Base-by-base conservation (phyloP, 495 filamentous ascomycete genomes). In the Xylaria telfairii region DNA sequence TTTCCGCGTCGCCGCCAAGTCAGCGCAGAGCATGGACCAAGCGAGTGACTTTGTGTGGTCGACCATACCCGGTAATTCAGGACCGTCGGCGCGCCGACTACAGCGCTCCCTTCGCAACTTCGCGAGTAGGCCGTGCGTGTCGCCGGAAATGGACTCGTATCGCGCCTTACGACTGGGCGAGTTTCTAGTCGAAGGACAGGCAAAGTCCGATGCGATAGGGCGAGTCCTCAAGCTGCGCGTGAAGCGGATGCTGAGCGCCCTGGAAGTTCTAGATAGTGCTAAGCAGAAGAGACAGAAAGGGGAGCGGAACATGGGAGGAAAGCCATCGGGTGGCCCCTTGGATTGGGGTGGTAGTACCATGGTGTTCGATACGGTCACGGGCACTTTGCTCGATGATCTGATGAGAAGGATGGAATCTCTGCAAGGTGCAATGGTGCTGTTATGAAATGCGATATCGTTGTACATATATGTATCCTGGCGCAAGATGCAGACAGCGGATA, bases 71-170 rank as follows among this genome's bases (percentile, higher is more conserved):
- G 34, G 42, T 10, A 37, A 2, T 1, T 41, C 57, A 26, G 21
- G 6, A 8, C 13, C 13, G 28, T 42, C 51, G 42, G 49, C 49
- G 15, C 69, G 69, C 12, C 69, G 61, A 0, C 24, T 71, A 3
- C 37, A 71, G 51, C 69, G 61, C 12, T 59, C 69, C 1, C 47
- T 71, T n/a, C 61, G 69, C 9, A 57, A 56, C 34, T 21, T 60
- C 2, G 19, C 41, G 24, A 47, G 34, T 12, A 30, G 13, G 24
- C 61, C 61, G 4, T 71, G 69, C 42, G 69, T 51, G 5, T 47
- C 57, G 12, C 49, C 49, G 4, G 57, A 41, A 13, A 41, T 61
- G 34, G 57, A 42, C 21, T 39, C 34, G 19, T 39, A 61, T 10
- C 57, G 57, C 17, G 9, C 26, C 5, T 15, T 61, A 49, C 62